Percentiles rank a stretch among this genome's conserved stretches.
Evolutionary conservation across 176 grass and related monocot species (phyloP).

Genomic region (Carex parvula): DNA sequence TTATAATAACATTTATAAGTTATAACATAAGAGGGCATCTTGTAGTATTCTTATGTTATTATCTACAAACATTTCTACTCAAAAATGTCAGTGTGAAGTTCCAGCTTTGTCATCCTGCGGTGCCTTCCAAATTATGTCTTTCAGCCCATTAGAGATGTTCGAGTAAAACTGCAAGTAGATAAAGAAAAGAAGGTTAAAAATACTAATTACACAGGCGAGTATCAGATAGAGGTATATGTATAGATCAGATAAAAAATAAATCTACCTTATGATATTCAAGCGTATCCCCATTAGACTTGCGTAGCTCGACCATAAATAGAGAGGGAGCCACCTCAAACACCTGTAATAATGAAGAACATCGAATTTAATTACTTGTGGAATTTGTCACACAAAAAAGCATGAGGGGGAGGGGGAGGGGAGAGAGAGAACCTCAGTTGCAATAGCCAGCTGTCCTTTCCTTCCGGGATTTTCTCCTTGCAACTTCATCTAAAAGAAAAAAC

Average conservation of each 20-base stretch:
- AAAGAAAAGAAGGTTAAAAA: not conserved
- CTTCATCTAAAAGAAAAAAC: constrained; percentile 57
- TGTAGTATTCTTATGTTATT: not conserved
- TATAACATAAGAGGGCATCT: not conserved
- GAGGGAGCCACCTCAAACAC: constrained; percentile 95
- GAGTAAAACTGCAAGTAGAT: constrained; percentile 58
- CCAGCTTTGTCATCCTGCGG: constrained; percentile 32
- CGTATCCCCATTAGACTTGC: constrained; percentile 88
- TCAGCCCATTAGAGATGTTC: constrained; percentile 64
- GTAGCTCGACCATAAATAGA: constrained; percentile 84
- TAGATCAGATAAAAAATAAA: not conserved
- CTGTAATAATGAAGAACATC: constrained; percentile 29
- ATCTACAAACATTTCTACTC: not conserved
- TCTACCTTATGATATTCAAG: constrained; percentile 86
- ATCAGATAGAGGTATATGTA: not conserved
- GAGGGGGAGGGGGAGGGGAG: not conserved
- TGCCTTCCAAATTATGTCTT: constrained; percentile 86
- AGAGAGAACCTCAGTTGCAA: constrained; percentile 70
- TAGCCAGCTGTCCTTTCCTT: constrained; percentile 95
- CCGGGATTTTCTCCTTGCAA: constrained; percentile 87
- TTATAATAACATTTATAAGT: not conserved
- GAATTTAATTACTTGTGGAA: constrained; percentile 13
- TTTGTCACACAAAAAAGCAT: not conserved
- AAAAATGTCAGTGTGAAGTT: constrained; percentile 20
- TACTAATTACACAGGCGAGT: not conserved